phyloP scores from a whole-genome alignment of 2,329 filamentous ascomycete species.

The Pseudogymnoascus sp. region DNA sequence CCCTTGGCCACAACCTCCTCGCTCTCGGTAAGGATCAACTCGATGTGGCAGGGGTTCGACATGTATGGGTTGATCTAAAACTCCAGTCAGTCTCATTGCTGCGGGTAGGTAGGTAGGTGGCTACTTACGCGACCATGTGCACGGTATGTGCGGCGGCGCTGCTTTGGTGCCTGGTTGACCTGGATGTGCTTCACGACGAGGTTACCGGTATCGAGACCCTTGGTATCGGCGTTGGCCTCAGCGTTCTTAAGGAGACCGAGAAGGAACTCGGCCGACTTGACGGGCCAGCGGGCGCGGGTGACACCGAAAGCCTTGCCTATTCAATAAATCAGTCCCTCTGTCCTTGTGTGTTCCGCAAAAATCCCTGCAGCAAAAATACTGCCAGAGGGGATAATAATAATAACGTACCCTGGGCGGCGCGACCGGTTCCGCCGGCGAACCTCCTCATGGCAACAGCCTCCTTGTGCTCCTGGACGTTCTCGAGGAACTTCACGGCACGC shows the following conservation, averaged over 20 bases:
- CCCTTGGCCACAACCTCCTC: slow-evolving; percentile 95
- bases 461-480: slow-evolving; percentile 95
- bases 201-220: slow-evolving; percentile 95
- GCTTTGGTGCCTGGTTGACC: slow-evolving; percentile 99
- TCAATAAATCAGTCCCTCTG: slow-evolving; percentile 26
- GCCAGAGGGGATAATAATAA: slow-evolving; percentile 2
- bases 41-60: slow-evolving; percentile 99
- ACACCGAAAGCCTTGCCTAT: slow-evolving; percentile 98
- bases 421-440: slow-evolving; percentile 92
- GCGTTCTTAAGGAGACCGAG: slow-evolving; percentile 96
- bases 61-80: slow-evolving; percentile 98
- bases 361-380: not conserved
- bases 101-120: not conserved
- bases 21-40: slow-evolving; percentile 97
- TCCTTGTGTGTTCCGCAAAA: not conserved
- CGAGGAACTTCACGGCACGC: slow-evolving; percentile 92
- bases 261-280: slow-evolving; percentile 98
- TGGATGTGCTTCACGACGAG: slow-evolving; percentile 99
- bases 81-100: slow-evolving; percentile 26
- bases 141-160: slow-evolving; percentile 98
- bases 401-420: slow-evolving; percentile 89
- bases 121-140: slow-evolving; percentile 98
- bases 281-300: slow-evolving; percentile 94
- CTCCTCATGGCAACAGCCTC: slow-evolving; percentile 98
- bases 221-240: slow-evolving; percentile 93